A percentile compares a stretch with the other conserved stretches of the same genome.
phyloP scores from a whole-genome alignment of 1,139 yeast species.

The Scheffersomyces insectosa region DNA sequence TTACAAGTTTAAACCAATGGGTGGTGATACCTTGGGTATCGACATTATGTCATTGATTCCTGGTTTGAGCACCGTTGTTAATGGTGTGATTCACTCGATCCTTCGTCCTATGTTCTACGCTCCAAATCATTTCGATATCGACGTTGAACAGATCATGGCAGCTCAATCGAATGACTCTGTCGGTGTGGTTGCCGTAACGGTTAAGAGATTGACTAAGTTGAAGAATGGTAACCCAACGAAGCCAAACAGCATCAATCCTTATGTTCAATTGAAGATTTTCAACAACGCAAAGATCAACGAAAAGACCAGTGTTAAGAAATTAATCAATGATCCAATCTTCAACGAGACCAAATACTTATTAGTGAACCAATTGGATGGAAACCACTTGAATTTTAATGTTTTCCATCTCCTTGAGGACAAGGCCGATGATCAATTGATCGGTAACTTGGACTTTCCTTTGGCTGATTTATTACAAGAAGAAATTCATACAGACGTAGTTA shows the following conservation, averaged over 20 bases:
- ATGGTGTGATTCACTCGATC: slow-evolving; percentile 63
- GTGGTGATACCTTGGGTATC: slow-evolving; percentile 80
- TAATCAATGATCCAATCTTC: slow-evolving; percentile 59
- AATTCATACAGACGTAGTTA: slow-evolving; percentile 29
- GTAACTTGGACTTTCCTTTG: slow-evolving; percentile 57
- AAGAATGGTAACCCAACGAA: slow-evolving; percentile 42
- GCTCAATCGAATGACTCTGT: slow-evolving; percentile 62
- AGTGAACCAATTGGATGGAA: slow-evolving; percentile 58
- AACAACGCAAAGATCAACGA: slow-evolving; percentile 44
- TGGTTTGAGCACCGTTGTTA: slow-evolving; percentile 74
- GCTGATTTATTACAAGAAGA: slow-evolving; percentile 60
- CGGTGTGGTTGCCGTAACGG: slow-evolving; percentile 66
- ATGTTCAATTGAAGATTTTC: slow-evolving; percentile 50
- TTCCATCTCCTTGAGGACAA: slow-evolving; percentile 52
- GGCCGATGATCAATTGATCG: slow-evolving; percentile 57
- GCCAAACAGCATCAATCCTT: slow-evolving; percentile 58
- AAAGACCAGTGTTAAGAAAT: slow-evolving; percentile 58
- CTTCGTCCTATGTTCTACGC: slow-evolving; percentile 79
- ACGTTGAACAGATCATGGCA: slow-evolving; percentile 69
- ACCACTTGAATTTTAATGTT: slow-evolving; percentile 52
- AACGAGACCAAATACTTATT: slow-evolving; percentile 64
- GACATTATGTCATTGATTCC: slow-evolving; percentile 84
- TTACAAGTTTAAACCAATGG: slow-evolving; percentile 81
- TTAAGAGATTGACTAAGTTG: slow-evolving; percentile 53
- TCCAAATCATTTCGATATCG: slow-evolving; percentile 76